These are phyloP conservation scores for Jatropha podagrica DNA, from an alignment of 441 rosid genomes.

Conservation along the genomic window DNA sequence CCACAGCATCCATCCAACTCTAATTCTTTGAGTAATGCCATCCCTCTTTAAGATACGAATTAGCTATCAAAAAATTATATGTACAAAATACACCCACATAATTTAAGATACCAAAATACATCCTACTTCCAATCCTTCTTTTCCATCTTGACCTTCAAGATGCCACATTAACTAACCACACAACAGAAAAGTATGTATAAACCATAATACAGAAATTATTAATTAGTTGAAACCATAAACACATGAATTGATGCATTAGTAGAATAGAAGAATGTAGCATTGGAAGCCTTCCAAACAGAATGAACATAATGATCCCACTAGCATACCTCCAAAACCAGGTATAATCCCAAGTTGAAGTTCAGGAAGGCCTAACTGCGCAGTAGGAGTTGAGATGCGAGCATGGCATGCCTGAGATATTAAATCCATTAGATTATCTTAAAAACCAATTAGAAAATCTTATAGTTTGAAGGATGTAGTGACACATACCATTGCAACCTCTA, in stretches of 20 bases:
- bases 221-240: not conserved
- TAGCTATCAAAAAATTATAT: not conserved
- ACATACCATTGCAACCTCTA: constrained; percentile 88
- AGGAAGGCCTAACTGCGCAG: constrained; percentile 85
- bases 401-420: constrained; percentile 68
- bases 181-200: not conserved
- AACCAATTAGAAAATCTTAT: constrained; percentile 8
- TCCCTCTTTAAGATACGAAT: not conserved
- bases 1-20: not conserved
- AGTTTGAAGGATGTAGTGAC: constrained; percentile 6
- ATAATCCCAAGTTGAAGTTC: constrained; percentile 95
- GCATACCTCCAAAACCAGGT: constrained; percentile 96
- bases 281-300: not conserved
- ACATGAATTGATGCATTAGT: not conserved
- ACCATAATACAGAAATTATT: not conserved
- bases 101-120: not conserved
- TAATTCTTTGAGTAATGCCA: constrained; percentile 2
- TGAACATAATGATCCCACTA: not conserved
- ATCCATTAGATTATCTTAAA: not conserved
- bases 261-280: not conserved
- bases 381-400: constrained; percentile 84
- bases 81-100: not conserved
- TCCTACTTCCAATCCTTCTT: not conserved
- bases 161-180: not conserved
- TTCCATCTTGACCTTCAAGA: not conserved